phyloP scores from a whole-genome alignment of 306 rosid genomes.

The Phaseolus lunatus region DNA sequence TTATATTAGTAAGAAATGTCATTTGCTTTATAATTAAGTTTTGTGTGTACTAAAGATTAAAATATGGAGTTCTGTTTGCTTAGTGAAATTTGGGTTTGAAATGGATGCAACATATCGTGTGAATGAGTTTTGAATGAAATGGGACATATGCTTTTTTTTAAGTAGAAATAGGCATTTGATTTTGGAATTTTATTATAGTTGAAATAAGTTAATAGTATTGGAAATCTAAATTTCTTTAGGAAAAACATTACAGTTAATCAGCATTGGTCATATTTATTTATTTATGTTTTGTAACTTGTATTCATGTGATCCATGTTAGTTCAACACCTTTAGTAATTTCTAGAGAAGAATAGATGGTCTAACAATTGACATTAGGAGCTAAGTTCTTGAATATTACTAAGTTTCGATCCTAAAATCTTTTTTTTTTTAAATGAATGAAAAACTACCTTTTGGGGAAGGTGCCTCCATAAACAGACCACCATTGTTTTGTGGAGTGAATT shows the following conservation, averaged over 20 bases:
- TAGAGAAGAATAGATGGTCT: constrained; percentile 27
- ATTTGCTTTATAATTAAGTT: too few relatives aligned
- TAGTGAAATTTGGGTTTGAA: not conserved
- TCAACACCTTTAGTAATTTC: constrained; percentile 45
- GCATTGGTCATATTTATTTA: too few relatives aligned
- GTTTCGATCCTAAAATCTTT: too few relatives aligned
- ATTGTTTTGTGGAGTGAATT: too few relatives aligned
- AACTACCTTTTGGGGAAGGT: too few relatives aligned
- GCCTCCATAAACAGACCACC: too few relatives aligned
- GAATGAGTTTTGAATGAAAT: constrained; percentile 27
- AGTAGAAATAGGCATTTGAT: constrained; percentile 17
- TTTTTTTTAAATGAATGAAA: too few relatives aligned
- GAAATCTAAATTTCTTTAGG: constrained; percentile 16
- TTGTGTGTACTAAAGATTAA: constrained; percentile 24
- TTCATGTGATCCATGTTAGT: constrained; percentile 43
- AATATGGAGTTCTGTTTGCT: not conserved
- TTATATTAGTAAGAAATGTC: too few relatives aligned
- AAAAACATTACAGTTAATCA: constrained; percentile 15
- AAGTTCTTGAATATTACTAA: too few relatives aligned
- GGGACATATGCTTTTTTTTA: not conserved
- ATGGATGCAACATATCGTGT: not conserved
- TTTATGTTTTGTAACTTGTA: not conserved
- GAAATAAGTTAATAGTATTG: too few relatives aligned
- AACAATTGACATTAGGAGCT: too few relatives aligned
- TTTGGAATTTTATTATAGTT: not conserved